Conservation (phyloP, 768 basidiomycete genomes). For the Lactarius deliciosus region DNA sequence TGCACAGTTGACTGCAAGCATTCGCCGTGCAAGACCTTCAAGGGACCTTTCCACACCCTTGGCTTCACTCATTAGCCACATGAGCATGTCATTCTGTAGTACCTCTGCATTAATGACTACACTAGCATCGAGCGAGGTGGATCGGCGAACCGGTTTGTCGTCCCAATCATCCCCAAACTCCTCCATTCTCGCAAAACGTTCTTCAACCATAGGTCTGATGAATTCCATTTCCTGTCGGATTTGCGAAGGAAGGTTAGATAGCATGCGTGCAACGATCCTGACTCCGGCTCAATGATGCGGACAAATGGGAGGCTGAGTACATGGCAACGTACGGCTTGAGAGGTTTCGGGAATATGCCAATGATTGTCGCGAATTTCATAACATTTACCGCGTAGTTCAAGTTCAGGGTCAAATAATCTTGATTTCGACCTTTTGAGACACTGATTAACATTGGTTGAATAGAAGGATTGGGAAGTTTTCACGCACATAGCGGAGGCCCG, state of each 20-base stretch:
- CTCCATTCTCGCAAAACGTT: background rate
- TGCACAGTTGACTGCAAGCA: constrained; percentile 42
- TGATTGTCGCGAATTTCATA: background rate
- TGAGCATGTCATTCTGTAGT: constrained; percentile 41
- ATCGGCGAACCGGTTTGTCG: constrained; percentile 13
- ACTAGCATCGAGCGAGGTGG: background rate
- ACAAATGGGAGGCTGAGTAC: background rate
- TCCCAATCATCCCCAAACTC: constrained; percentile 12
- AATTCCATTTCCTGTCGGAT: background rate
- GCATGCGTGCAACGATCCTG: background rate
- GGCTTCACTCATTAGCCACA: constrained; percentile 42
- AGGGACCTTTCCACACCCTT: constrained; percentile 35
- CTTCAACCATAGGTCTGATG: constrained; percentile 10
- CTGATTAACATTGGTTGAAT: background rate
- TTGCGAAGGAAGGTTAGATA: constrained; percentile 9
- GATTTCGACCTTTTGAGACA: background rate
- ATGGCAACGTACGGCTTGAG: background rate
- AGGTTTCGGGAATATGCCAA: background rate
- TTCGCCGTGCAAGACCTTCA: constrained; percentile 34
- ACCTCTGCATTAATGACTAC: constrained; percentile 11
- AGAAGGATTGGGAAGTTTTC: background rate
- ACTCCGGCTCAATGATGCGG: background rate
- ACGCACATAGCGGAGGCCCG: background rate
- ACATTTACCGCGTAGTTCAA: background rate
- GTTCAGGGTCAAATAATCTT: background rate